Percentiles rank a stretch among this genome's conserved stretches.
These are phyloP conservation scores for Pugionium cornutum DNA, from an alignment of 345 rosid species.

Conservation along the genomic window DNA sequence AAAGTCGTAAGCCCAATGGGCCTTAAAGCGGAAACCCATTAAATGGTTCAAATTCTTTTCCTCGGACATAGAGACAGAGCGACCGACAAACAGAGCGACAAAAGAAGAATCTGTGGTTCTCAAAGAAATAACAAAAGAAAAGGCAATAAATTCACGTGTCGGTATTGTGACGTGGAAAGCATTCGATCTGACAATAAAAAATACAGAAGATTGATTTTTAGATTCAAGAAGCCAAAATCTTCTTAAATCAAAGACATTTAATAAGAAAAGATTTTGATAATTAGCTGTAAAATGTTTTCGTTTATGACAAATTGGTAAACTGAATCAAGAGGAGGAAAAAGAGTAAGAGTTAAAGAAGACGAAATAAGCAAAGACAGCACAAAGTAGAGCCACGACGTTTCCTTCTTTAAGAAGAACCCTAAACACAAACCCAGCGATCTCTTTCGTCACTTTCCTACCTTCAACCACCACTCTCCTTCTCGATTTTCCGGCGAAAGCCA, in stretches of 20 bases:
- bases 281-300: constrained; percentile 14
- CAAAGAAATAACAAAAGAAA: constrained; percentile 14
- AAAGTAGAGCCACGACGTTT: constrained; percentile 70
- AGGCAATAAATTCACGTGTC: constrained; percentile 34
- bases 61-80: neutral
- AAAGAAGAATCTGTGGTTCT: constrained; percentile 27
- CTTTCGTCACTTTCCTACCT: constrained; percentile 74
- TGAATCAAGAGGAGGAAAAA: constrained; percentile 12
- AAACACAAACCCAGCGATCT: constrained; percentile 53
- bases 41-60: neutral
- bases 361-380: constrained; percentile 78
- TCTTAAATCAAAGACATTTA: neutral
- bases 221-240: constrained; percentile 22
- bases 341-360: constrained; percentile 45
- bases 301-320: constrained; percentile 13
- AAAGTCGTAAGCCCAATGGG: constrained; percentile 18
- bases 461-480: too few relatives aligned
- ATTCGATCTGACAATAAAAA: constrained; percentile 28
- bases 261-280: neutral
- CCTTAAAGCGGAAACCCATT: neutral
- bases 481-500: constrained; percentile 50
- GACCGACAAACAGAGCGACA: constrained; percentile 37
- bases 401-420: constrained; percentile 58
- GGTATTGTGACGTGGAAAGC: constrained; percentile 32
- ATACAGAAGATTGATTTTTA: constrained; percentile 22